These are phyloP conservation scores for Fusarium begoniae DNA, from an alignment of 2,329 filamentous ascomycete genomes.

Conservation along the genomic window DNA sequence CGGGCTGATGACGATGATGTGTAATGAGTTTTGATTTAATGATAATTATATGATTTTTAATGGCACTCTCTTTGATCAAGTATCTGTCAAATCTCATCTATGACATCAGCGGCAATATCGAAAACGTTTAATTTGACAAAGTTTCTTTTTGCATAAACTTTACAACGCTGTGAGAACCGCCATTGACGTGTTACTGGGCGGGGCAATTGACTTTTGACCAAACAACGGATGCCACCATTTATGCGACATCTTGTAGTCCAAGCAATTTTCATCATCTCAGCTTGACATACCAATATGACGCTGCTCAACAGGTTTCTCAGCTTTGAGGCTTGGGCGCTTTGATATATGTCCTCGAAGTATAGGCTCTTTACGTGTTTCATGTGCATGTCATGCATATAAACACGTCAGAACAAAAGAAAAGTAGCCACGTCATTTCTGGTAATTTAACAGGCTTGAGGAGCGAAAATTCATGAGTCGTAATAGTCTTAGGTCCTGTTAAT, in stretches of 20 bases:
- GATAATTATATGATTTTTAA: background rate
- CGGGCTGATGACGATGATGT: background rate
- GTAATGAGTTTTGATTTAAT: background rate
- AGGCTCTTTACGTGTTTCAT: background rate
- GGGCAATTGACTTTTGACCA: background rate
- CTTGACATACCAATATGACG: accelerated
- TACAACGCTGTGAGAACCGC: accelerated
- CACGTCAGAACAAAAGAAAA: background rate
- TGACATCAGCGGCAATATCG: background rate
- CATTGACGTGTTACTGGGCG: background rate
- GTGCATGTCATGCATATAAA: background rate
- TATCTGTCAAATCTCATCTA: background rate
- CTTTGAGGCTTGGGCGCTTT: background rate
- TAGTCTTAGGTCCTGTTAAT: accelerated
- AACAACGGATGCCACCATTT: background rate
- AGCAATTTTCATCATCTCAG: background rate
- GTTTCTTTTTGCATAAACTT: background rate
- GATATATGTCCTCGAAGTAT: background rate
- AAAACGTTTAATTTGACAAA: accelerated
- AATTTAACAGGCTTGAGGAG: accelerated
- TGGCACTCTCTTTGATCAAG: background rate
- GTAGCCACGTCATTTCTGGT: background rate
- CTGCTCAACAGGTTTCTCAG: background rate
- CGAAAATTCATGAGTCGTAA: accelerated
- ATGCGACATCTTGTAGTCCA: accelerated